phyloP scores from a whole-genome alignment of 257 asterid genomes.

The Eucommia ulmoides region DNA sequence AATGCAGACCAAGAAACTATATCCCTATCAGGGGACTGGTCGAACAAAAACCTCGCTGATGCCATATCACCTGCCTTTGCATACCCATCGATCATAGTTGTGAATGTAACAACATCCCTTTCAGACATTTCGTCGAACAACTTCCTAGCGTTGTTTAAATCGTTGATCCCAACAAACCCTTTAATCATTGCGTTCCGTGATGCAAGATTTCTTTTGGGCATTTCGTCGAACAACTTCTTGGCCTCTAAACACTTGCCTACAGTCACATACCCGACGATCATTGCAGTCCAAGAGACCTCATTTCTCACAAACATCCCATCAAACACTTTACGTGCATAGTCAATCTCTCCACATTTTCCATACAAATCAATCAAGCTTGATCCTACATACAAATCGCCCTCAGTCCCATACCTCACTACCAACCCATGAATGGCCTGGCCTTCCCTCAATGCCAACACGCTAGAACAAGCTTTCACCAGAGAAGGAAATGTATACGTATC shows the following conservation, averaged over 20 bases:
- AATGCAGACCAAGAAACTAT: conserved; percentile 60
- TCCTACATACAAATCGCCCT: conserved; percentile 39
- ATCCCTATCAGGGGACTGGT: conserved; percentile 35
- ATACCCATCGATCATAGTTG: conserved; percentile 55
- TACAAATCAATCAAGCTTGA: conserved; percentile 63
- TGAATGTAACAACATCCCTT: conserved; percentile 37
- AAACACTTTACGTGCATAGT: conserved; percentile 41
- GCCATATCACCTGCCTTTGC: conserved; percentile 63
- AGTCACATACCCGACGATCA: conserved; percentile 43
- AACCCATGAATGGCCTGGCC: conserved; percentile 53
- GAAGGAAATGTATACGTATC: conserved; percentile 55
- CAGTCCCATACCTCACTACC: conserved; percentile 40
- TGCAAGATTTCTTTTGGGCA: conserved; percentile 43
- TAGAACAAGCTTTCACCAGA: conserved; percentile 42
- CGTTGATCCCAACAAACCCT: conserved; percentile 47
- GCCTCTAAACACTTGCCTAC: conserved; percentile 32
- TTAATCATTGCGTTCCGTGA: conserved; percentile 64
- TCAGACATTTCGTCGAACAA: conserved; percentile 44
- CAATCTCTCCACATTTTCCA: conserved; percentile 53
- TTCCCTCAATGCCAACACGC: conserved; percentile 32
- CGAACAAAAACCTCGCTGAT: conserved; percentile 51
- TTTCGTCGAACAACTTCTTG: conserved; percentile 38
- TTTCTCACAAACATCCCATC: conserved; percentile 42
- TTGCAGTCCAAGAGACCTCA: conserved; percentile 64
- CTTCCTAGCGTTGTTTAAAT: conserved; percentile 35